Evolutionary conservation across 23 red algal genomes (phyloP), one percentile per base, ranked within the genome.

Genomic region (Gracilaria caudata): DNA sequence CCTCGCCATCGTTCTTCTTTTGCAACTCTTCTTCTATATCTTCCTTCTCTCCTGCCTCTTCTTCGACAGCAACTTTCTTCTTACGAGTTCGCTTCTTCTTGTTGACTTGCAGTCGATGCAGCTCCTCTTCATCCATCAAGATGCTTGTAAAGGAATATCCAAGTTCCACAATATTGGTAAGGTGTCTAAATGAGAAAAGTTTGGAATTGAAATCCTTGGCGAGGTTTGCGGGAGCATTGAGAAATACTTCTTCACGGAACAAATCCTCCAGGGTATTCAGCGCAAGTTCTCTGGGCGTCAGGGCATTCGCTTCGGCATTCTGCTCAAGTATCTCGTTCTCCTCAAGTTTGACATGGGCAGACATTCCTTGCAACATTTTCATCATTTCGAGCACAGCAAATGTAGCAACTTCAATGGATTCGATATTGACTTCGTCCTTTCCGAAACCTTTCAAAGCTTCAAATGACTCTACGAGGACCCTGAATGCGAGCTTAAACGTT

Each of bases 351-450:
- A 43, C 79, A 32, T 65, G 43, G 11, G 86, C 76, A n/a, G 86
- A 36, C 86, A 90, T 90, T 17, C 86, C 73, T 54, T 90, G 86
- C 20, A 90, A 72, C 73, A 80, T 79, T 29, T 80, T 68, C 86
- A 90, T 90, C 86, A 90, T 90, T 49, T 90, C 73, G 7, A 68
- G 53, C 3, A 90, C 43, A 3, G 86, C 73, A 49, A 81, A 80
- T 36, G 86, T 90, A 6, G 74, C 53, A 0, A 79, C 35, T 30
- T 90, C 86, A 28, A 90, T 59, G 33, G 58, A 57, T 80, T n/a
- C 6, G 21, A 61, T 40, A 23, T 68, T 64, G 17, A 23, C 26
- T 40, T 90, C 76, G 30, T 79, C 74, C 28, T 79, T 81, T 19
- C 51, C 39, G 23, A 23, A 43, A 19, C 37, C 60, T 55, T 78